These are phyloP conservation scores for Colletotrichum sublineola DNA, from an alignment of 2,329 filamentous ascomycete species.

Conservation along the genomic window DNA sequence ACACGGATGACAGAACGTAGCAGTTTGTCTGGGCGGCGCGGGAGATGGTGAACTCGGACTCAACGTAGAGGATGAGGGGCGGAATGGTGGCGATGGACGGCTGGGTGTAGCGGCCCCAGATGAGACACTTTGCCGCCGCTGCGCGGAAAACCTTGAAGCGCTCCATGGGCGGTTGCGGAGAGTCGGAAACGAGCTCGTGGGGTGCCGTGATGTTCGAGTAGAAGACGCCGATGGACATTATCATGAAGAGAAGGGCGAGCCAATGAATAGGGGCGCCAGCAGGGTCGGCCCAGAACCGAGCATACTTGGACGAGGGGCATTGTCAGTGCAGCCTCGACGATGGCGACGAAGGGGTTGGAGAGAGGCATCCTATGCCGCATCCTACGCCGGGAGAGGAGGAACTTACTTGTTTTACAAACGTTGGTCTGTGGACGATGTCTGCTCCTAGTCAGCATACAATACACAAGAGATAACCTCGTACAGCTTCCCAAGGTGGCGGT, in stretches of 20 bases:
- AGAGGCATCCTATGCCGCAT: background rate
- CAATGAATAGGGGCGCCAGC: constrained; percentile 57
- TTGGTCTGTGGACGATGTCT: constrained; percentile 68
- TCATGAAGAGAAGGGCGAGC: constrained; percentile 66
- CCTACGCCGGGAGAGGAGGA: background rate
- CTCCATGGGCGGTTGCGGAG: constrained; percentile 56
- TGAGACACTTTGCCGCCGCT: constrained; percentile 65
- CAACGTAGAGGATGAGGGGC: constrained; percentile 65
- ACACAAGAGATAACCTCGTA: constrained; percentile 22
- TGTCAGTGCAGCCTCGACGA: background rate
- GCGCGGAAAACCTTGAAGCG: constrained; percentile 63
- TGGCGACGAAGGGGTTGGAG: background rate
- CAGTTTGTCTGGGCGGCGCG: constrained; percentile 65
- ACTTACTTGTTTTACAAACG: constrained; percentile 61
- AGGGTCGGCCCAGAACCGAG: constrained; percentile 62
- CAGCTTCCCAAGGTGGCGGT: background rate
- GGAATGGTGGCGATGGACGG: constrained; percentile 64
- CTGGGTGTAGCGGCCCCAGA: constrained; percentile 63
- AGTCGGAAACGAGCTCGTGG: constrained; percentile 59
- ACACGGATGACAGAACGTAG: constrained; percentile 65
- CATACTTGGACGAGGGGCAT: constrained; percentile 55
- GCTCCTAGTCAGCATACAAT: constrained; percentile 30
- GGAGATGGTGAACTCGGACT: constrained; percentile 66
- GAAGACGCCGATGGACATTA: constrained; percentile 58
- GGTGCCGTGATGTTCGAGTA: constrained; percentile 60